These are phyloP conservation scores for Penicillium brasilianum DNA, from an alignment of 2,329 filamentous ascomycete species.

Conservation along the genomic window DNA sequence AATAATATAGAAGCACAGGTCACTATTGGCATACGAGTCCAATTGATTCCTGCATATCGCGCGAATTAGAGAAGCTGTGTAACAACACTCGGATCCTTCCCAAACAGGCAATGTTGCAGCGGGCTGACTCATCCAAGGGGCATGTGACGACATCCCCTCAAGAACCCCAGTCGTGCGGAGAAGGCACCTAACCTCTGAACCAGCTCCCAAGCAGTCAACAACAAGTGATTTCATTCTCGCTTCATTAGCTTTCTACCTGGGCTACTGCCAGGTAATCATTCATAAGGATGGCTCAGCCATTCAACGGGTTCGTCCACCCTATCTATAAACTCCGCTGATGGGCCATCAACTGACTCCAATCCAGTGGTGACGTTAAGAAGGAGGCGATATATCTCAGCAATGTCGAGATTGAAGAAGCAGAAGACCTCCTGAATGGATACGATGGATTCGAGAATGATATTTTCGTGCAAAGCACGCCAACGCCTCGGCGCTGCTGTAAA, in stretches of 20 bases:
- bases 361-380: constrained; percentile 16
- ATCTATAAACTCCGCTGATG: not conserved
- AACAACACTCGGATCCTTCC: not conserved
- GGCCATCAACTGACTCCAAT: constrained; percentile 14
- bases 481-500: not conserved
- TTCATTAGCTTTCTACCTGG: not conserved
- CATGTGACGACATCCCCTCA: constrained; percentile 16
- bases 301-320: constrained; percentile 6
- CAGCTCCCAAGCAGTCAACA: not conserved
- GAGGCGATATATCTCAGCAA: constrained; percentile 10
- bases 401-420: constrained; percentile 16
- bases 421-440: constrained; percentile 7
- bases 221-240: not conserved
- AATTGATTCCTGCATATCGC: not conserved
- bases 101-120: not conserved
- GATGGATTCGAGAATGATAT: constrained; percentile 10
- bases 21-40: not conserved
- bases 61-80: not conserved
- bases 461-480: constrained; percentile 10
- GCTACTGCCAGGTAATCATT: not conserved
- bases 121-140: constrained; percentile 17
- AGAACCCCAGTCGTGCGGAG: constrained; percentile 6
- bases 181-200: not conserved
- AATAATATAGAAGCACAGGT: no score
- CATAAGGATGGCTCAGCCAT: constrained; percentile 10